These are phyloP conservation scores for Talaromyces sp. DNA, from an alignment of 2,329 filamentous ascomycete genomes.

Conservation along the genomic window DNA sequence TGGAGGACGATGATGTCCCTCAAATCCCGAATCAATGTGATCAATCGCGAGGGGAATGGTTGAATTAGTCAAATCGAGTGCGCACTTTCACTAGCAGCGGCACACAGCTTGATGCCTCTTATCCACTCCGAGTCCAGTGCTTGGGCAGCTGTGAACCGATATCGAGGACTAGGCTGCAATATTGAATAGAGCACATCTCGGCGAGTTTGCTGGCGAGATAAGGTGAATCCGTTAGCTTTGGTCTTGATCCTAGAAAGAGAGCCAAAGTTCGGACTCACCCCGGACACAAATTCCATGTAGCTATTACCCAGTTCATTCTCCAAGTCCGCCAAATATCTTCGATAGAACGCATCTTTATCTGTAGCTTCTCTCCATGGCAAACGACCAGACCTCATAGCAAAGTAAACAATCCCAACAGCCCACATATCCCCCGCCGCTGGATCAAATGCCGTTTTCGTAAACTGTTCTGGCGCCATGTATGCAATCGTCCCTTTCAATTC, in stretches of 20 bases:
- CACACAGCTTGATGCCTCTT: conserved; percentile 2
- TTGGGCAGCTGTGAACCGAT: conserved; percentile 21
- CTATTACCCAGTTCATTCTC: conserved; percentile 21
- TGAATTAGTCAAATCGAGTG: background rate
- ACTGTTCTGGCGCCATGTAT: conserved; percentile 76
- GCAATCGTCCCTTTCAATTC: conserved; percentile 61
- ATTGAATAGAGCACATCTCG: conserved; percentile 29
- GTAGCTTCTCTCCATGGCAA: conserved; percentile 25
- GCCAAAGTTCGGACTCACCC: background rate
- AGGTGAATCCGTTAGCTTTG: background rate
- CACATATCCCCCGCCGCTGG: conserved; percentile 23
- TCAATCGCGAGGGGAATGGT: background rate
- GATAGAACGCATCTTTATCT: conserved; percentile 24
- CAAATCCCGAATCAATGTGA: background rate
- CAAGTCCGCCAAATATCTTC: conserved; percentile 26
- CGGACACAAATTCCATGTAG: background rate
- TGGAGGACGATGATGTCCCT: background rate
- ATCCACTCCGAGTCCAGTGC: conserved; percentile 28
- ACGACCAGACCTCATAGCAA: conserved; percentile 24
- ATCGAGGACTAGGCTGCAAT: conserved; percentile 22
- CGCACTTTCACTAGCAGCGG: background rate
- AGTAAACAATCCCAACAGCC: conserved; percentile 27
- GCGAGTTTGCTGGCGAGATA: conserved; percentile 17
- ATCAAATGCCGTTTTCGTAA: conserved; percentile 7
- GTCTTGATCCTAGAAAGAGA: background rate